Conservation (phyloP, 306 rosid species). For the Gastrolobium bilobum region DNA sequence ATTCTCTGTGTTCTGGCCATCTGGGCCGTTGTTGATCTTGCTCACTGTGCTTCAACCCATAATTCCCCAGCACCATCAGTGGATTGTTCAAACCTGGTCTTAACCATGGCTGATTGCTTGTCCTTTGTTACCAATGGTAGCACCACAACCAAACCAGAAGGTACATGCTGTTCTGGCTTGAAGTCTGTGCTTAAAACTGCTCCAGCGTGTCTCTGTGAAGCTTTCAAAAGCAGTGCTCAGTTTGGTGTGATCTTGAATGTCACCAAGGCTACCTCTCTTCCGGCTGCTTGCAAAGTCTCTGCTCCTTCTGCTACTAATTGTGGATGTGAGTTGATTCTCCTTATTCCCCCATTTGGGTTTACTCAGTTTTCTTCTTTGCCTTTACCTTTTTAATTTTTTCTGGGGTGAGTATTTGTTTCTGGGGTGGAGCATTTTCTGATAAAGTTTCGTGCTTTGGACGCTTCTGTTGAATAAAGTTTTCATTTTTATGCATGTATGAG, state of each 20-base stretch:
- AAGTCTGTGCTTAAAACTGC: conserved; percentile 82
- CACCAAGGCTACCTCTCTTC: conserved; percentile 83
- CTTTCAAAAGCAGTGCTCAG: conserved; percentile 85
- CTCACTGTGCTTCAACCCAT: conserved; percentile 44
- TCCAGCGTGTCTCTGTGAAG: conserved; percentile 82
- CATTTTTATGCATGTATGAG: conserved; percentile 31
- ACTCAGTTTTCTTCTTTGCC: not conserved
- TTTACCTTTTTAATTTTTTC: not conserved
- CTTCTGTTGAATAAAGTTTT: conserved; percentile 32
- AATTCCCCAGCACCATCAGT: conserved; percentile 80
- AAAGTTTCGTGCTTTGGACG: not conserved
- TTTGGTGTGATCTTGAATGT: conserved; percentile 89
- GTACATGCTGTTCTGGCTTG: conserved; percentile 81
- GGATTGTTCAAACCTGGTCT: conserved; percentile 73
- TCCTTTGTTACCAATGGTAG: conserved; percentile 89
- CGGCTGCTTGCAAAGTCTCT: conserved; percentile 89
- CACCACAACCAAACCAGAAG: conserved; percentile 70
- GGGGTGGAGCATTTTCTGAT: not conserved
- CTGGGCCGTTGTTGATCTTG: conserved; percentile 19
- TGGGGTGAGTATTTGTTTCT: not conserved
- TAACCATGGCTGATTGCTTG: conserved; percentile 85
- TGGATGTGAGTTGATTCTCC: conserved; percentile 60
- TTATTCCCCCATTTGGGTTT: not conserved
- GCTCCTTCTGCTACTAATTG: conserved; percentile 83
- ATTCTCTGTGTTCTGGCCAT: conserved; percentile 36